Conservation (phyloP, 345 rosid species). For the Lepidium didymum region DNA sequence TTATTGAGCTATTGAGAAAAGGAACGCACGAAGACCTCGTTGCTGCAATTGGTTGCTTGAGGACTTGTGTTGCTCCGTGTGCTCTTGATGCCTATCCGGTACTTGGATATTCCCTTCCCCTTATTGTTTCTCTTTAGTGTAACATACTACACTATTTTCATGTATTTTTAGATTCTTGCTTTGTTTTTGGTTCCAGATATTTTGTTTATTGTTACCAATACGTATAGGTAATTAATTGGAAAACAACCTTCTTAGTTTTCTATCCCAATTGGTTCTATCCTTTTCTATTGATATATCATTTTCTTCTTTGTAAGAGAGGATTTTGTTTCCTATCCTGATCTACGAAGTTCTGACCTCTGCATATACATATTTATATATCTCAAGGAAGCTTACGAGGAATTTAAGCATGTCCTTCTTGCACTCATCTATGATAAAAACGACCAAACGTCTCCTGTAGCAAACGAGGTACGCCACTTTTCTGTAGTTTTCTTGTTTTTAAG, state of each 20-base stretch:
- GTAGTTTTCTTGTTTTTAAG: background rate
- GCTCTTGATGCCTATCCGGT: conserved; percentile 99
- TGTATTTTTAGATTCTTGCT: background rate
- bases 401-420: conserved; percentile 93
- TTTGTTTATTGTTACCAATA: background rate
- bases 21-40: conserved; percentile 59
- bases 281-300: background rate
- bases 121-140: background rate
- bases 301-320: background rate
- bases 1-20: conserved; percentile 78
- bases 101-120: background rate
- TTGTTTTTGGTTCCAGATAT: background rate
- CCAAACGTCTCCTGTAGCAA: conserved; percentile 72
- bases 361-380: conserved; percentile 24
- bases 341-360: conserved; percentile 31
- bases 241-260: background rate
- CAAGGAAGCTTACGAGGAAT: conserved; percentile 98
- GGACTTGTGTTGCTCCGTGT: conserved; percentile 86
- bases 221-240: background rate
- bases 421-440: conserved; percentile 79
- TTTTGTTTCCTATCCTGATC: background rate
- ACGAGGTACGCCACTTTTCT: conserved; percentile 49
- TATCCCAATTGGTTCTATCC: background rate
- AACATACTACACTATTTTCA: background rate
- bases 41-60: conserved; percentile 66